Evolutionary conservation across 2,329 filamentous ascomycete species (phyloP), one percentile per base, ranked within the genome.

Genomic region (Pseudocercospora pini-densiflorae): DNA sequence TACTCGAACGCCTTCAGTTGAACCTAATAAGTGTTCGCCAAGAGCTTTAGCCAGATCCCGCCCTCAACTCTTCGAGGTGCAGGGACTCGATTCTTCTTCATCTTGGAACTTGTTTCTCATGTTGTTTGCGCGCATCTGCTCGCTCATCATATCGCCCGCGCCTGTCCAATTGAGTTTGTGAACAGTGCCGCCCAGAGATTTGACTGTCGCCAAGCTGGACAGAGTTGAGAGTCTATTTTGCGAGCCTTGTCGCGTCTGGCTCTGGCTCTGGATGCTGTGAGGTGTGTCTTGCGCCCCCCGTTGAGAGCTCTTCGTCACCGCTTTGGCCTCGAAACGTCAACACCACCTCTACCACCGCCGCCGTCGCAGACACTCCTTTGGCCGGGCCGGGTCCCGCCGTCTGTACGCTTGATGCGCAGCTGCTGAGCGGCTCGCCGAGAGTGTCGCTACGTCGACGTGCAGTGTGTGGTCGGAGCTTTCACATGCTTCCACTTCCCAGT

Each of bases 131-230:
- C 23, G 23, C 24, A 6, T 31, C 29, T 31, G 23, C 23, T 23
- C 49, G 23, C 49, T 6, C 6, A 14, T 5, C 27, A 19, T 36
- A 23, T 63, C 64, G 54, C 55, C 60, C 70, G 78, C 78, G 53
- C 53, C 53, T 77, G 79, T 81, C 78, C 79, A 81, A 81, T 81
- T 81, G 71, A 72, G 70, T 80, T 81, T 81, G 79, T 77, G 68
- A 66, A 82, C 79, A 76, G 79, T 77, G 72, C 64, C 62, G 68
- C 62, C 53, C 47, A 59, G 43, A 58, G 58, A 63, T 54, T 51
- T n/a, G 29, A 31, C 31, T 16, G 43, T 51, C 47, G 49, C 16
- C 40, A 49, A 57, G 59, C 59, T 51, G 27, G 31, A 33, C 57
- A 21, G 47, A 19, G 47, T 53, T 27, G 19, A 27, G 47, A 29